Evolutionary conservation across 202 grass and related monocot species (phyloP).

Genomic region (Schoenoplectus triqueter): DNA sequence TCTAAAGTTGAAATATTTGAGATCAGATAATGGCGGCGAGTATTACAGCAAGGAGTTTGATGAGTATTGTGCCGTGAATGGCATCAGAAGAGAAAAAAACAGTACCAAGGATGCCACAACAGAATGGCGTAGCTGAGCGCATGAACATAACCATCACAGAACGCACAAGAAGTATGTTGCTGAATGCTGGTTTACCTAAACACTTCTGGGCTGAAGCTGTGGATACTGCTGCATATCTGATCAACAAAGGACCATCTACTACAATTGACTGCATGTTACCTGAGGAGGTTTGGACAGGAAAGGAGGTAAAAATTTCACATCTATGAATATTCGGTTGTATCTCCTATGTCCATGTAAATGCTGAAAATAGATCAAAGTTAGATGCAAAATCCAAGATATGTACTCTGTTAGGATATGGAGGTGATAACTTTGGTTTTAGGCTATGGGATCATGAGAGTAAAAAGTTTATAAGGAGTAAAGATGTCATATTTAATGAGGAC

Average conservation of each 20-base stretch:
- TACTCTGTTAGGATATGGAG: slow-evolving; percentile 29
- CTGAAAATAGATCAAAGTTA: slow-evolving; percentile 23
- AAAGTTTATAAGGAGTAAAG: slow-evolving; percentile 18
- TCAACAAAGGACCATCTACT: slow-evolving; percentile 19
- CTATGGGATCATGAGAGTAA: slow-evolving; percentile 15
- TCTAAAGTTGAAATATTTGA: slow-evolving; percentile 4
- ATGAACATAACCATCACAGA: slow-evolving; percentile 29
- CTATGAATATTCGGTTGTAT: slow-evolving; percentile 17
- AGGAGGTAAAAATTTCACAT: not conserved
- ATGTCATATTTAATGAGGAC: slow-evolving; percentile 34
- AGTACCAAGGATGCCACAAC: slow-evolving; percentile 32
- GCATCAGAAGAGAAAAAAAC: slow-evolving; percentile 19
- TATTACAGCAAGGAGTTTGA: slow-evolving; percentile 38
- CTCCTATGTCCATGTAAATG: slow-evolving; percentile 19
- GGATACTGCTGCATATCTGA: slow-evolving; percentile 4
- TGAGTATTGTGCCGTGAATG: slow-evolving; percentile 16
- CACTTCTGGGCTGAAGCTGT: slow-evolving; percentile 28
- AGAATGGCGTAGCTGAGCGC: slow-evolving; percentile 19
- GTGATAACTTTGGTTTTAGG: slow-evolving; percentile 20
- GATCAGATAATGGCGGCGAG: not conserved
- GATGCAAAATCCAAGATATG: not conserved
- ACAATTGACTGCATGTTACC: not conserved
- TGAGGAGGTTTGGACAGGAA: slow-evolving; percentile 13
- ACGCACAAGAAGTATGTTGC: slow-evolving; percentile 17
- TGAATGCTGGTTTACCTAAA: slow-evolving; percentile 12